phyloP scores from a whole-genome alignment of 1,139 yeast genomes.

The Meyerozyma athensensis region DNA sequence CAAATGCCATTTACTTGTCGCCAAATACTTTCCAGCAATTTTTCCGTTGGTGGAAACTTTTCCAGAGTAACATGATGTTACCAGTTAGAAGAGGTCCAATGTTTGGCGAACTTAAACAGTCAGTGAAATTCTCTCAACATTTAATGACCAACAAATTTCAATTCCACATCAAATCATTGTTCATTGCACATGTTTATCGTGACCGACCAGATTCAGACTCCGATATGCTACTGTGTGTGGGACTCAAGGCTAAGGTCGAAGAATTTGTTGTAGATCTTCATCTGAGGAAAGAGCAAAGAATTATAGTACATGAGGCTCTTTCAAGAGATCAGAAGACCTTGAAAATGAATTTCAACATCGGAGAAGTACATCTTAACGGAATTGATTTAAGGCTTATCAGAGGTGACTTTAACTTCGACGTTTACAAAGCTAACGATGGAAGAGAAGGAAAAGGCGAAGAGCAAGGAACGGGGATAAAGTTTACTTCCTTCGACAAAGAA shows the following conservation, averaged over 20 bases:
- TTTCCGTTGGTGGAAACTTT: constrained; percentile 44
- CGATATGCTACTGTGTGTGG: constrained; percentile 33
- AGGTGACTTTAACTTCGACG: constrained; percentile 27
- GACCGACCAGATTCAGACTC: constrained; percentile 15
- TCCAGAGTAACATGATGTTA: constrained; percentile 38
- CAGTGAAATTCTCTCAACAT: constrained; percentile 41
- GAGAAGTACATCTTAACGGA: constrained; percentile 36
- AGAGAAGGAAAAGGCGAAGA: constrained; percentile 15
- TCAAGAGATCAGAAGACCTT: constrained; percentile 26
- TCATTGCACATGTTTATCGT: constrained; percentile 38
- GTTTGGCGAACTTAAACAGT: constrained; percentile 33
- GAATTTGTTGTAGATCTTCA: constrained; percentile 40
- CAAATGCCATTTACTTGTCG: constrained; percentile 39
- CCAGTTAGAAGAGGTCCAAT: constrained; percentile 38
- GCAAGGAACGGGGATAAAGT: no score
- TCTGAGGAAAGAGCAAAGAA: constrained; percentile 36
- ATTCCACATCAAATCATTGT: constrained; percentile 35
- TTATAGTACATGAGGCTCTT: constrained; percentile 28
- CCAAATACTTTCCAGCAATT: constrained; percentile 38
- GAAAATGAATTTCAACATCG: constrained; percentile 44
- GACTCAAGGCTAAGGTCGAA: constrained; percentile 38
- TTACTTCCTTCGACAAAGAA: constrained; percentile 31
- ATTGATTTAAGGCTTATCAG: constrained; percentile 38
- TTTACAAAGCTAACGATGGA: constrained; percentile 16
- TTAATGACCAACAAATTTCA: constrained; percentile 38